Conservation (phyloP, 371 early-diverging fungal species). For the Smittium culicis region DNA sequence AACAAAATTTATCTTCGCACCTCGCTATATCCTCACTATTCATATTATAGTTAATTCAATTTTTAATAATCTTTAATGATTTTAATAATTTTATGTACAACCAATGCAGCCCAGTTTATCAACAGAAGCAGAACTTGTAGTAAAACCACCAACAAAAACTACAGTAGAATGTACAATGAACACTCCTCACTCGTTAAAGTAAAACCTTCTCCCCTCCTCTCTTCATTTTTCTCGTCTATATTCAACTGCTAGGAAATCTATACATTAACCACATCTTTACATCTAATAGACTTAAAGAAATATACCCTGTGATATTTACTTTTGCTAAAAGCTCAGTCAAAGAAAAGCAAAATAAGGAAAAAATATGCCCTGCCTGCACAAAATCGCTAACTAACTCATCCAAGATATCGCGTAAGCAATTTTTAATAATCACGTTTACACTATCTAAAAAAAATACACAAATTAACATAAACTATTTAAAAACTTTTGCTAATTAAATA, state of each 20-base stretch:
- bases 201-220: no score
- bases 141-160: background rate
- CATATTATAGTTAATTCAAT: no score
- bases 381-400: constrained; percentile 61
- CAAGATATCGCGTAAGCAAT: no score
- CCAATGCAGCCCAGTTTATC: constrained; percentile 13
- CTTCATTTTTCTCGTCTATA: no score
- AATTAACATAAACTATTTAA: background rate
- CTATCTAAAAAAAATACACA: constrained; percentile 44
- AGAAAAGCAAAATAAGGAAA: no score
- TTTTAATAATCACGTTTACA: no score
- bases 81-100: no score
- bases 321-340: background rate
- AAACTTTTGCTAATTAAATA: constrained; percentile 1
- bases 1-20: no score
- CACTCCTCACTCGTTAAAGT: constrained; percentile 9
- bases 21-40: no score
- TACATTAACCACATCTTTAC: background rate
- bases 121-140: background rate
- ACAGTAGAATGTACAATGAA: background rate
- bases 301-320: constrained; percentile 11
- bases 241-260: no score
- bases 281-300: constrained; percentile 6
- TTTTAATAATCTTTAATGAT: no score
- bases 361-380: constrained; percentile 69